Evolutionary conservation across 2,329 filamentous ascomycete species (phyloP).

Genomic region (Claviceps quebecensis): DNA sequence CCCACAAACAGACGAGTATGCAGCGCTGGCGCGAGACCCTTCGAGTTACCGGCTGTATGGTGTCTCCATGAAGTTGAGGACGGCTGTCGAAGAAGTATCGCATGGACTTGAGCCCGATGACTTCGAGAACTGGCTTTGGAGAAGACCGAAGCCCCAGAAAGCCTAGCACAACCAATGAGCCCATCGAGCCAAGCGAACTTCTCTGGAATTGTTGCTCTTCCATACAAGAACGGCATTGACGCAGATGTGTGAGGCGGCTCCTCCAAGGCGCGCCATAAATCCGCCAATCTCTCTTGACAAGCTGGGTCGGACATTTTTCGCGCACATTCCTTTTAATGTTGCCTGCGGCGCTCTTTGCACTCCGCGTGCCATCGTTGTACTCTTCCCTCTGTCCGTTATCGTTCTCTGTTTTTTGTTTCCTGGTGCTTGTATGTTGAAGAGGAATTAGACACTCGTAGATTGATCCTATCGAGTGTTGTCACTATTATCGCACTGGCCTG

Average conservation of each 20-base stretch:
- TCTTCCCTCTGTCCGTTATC: too few relatives aligned
- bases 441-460: too few relatives aligned
- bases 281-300: too few relatives aligned
- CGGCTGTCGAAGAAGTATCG: not conserved
- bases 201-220: not conserved
- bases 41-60: not conserved
- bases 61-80: not conserved
- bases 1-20: not conserved
- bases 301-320: too few relatives aligned
- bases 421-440: too few relatives aligned
- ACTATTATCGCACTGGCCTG: too few relatives aligned
- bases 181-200: not conserved
- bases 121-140: not conserved
- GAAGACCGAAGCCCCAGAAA: not conserved
- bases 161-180: not conserved
- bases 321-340: too few relatives aligned
- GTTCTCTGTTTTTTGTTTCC: too few relatives aligned
- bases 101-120: not conserved
- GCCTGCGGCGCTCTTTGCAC: too few relatives aligned
- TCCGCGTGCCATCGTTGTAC: too few relatives aligned
- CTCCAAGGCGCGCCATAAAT: not conserved
- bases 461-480: too few relatives aligned
- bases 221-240: not conserved
- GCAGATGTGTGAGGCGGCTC: not conserved
- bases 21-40: not conserved